A percentile compares a stretch with the other conserved stretches of the same genome.
Conservation (phyloP, 371 early-diverging fungal species). For the Mortierella sp. region DNA sequence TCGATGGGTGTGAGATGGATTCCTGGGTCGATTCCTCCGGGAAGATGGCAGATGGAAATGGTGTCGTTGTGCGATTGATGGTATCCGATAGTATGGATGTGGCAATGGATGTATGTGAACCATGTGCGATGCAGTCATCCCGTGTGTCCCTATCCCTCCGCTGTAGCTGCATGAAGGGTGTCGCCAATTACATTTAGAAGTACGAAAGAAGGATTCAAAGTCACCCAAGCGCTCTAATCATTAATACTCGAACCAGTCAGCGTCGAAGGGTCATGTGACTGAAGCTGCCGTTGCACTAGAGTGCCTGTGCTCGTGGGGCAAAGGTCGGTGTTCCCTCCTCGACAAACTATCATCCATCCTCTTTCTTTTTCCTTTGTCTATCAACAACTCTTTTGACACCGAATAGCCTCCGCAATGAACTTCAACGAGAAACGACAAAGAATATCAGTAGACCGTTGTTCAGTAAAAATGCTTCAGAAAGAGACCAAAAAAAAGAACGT, state of each 20-base stretch:
- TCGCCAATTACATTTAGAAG: slow-evolving; percentile 12
- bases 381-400: too few relatives aligned
- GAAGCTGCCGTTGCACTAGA: neutral
- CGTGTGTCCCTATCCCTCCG: neutral
- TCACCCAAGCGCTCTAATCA: neutral
- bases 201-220: slow-evolving; percentile 13
- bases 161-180: neutral
- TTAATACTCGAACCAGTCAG: neutral
- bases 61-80: neutral
- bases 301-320: too few relatives aligned
- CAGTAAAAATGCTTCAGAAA: too few relatives aligned
- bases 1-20: neutral
- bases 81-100: neutral
- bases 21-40: neutral
- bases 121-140: neutral
- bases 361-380: too few relatives aligned
- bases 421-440: too few relatives aligned
- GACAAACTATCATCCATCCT: neutral
- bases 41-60: neutral
- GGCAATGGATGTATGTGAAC: neutral
- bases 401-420: too few relatives aligned
- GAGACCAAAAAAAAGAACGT: too few relatives aligned
- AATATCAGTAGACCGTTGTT: too few relatives aligned
- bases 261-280: neutral
- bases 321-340: too few relatives aligned